Percentiles rank a stretch among this genome's conserved stretches.
Conservation (phyloP, 2,329 filamentous ascomycete genomes). For the Penicillium italicum region DNA sequence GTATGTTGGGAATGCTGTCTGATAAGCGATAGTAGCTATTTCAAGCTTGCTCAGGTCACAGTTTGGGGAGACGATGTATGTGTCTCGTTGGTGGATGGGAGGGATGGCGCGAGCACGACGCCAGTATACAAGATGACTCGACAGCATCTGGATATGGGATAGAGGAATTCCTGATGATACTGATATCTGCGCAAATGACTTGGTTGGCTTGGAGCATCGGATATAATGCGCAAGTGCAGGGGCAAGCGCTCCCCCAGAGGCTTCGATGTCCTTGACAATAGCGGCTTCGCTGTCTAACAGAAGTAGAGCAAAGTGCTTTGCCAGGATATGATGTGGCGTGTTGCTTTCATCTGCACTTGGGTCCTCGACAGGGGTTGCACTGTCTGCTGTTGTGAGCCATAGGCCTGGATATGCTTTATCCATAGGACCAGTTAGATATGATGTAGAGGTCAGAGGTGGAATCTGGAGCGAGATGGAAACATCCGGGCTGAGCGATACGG, state of each 20-base stretch:
- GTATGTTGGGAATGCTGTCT: conserved; percentile 74
- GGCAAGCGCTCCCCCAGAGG: conserved; percentile 71
- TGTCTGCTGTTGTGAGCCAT: conserved; percentile 84
- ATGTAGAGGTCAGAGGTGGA: conserved; percentile 61
- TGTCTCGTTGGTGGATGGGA: conserved; percentile 82
- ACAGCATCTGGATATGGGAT: conserved; percentile 78
- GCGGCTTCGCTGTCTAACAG: conserved; percentile 79
- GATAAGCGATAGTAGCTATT: conserved; percentile 67
- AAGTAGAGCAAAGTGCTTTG: conserved; percentile 82
- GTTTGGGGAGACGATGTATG: conserved; percentile 88
- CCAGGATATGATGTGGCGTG: conserved; percentile 57
- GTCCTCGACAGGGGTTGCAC: conserved; percentile 67
- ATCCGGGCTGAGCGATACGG: conserved; percentile 67
- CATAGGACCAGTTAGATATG: conserved; percentile 66
- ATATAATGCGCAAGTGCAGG: conserved; percentile 72
- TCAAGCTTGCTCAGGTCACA: conserved; percentile 71
- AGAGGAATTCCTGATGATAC: conserved; percentile 62
- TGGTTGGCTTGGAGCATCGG: conserved; percentile 57
- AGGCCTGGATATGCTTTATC: conserved; percentile 69
- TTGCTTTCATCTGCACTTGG: conserved; percentile 55
- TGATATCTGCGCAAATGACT: conserved; percentile 70
- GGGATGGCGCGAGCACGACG: conserved; percentile 86
- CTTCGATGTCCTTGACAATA: conserved; percentile 65
- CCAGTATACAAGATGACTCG: conserved; percentile 94
- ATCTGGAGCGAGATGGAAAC: conserved; percentile 62